A percentile compares a stretch with the other conserved stretches of the same genome.
phyloP scores from a whole-genome alignment of 768 basidiomycete species.

The Sporobolomyces roseus region DNA sequence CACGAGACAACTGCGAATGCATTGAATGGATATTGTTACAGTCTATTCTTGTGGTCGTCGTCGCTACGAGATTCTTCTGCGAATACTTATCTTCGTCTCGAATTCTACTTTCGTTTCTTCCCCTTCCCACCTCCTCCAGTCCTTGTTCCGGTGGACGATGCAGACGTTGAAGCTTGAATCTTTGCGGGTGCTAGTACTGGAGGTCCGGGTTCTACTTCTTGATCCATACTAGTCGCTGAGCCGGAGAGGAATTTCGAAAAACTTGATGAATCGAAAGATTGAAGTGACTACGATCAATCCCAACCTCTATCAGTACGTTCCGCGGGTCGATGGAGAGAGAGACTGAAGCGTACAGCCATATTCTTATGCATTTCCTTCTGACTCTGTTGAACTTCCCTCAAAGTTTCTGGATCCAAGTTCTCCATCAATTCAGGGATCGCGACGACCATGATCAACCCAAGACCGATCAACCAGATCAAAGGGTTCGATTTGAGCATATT shows the following conservation, averaged over 20 bases:
- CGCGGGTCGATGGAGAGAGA: neutral
- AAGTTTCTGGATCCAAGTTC: conserved; percentile 3
- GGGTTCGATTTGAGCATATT: conserved; percentile 13
- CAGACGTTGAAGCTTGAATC: neutral
- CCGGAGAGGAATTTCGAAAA: conserved; percentile 12
- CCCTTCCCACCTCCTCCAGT: conserved; percentile 2
- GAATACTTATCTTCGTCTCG: neutral
- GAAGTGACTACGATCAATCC: neutral
- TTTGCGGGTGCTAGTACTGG: neutral
- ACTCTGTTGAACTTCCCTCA: conserved; percentile 4
- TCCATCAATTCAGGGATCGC: conserved; percentile 12
- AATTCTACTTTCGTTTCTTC: neutral
- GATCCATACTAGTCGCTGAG: neutral
- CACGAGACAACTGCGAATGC: no score
- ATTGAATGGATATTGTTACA: no score
- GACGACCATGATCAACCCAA: conserved; percentile 3
- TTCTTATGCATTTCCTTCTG: conserved; percentile 13
- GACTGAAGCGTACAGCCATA: neutral
- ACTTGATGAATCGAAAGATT: conserved; percentile 15
- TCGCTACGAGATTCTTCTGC: no score
- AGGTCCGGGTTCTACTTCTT: neutral
- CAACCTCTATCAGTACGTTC: no score
- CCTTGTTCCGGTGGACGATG: neutral
- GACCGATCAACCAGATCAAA: conserved; percentile 10
- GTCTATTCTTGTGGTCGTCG: no score